phyloP scores from a whole-genome alignment of 2,329 filamentous ascomycete genomes.

The Hypoxylon sp. region DNA sequence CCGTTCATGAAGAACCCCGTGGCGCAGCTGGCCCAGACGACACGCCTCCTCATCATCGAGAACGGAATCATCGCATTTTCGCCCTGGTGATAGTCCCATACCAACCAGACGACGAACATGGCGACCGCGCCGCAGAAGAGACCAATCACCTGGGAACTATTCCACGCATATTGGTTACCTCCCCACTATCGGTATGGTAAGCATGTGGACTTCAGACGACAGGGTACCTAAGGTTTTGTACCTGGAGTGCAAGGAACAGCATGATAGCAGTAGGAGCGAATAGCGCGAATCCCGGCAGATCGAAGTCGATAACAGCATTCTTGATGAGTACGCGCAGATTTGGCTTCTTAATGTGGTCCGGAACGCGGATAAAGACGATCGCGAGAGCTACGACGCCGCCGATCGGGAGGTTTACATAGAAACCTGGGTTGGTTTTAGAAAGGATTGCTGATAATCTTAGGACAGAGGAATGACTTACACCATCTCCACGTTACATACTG shows the following conservation, averaged over 20 bases:
- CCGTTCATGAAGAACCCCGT: slow-evolving; percentile 16
- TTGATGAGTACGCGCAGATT: slow-evolving; percentile 9
- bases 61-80: slow-evolving; percentile 60
- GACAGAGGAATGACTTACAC: slow-evolving; percentile 50
- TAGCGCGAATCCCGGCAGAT: slow-evolving; percentile 55
- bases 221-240: not conserved
- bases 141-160: slow-evolving; percentile 53
- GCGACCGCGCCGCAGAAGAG: slow-evolving; percentile 53
- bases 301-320: slow-evolving; percentile 51
- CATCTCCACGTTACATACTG: slow-evolving; percentile 58
- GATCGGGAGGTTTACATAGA: slow-evolving; percentile 60
- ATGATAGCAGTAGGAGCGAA: slow-evolving; percentile 55
- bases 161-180: slow-evolving; percentile 54
- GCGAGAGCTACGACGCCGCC: slow-evolving; percentile 51
- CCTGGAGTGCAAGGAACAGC: slow-evolving; percentile 60
- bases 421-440: slow-evolving; percentile 47
- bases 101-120: slow-evolving; percentile 48
- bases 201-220: not conserved
- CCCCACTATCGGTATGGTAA: slow-evolving; percentile 49
- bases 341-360: slow-evolving; percentile 48
- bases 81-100: slow-evolving; percentile 55
- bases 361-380: slow-evolving; percentile 51
- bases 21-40: slow-evolving; percentile 55
- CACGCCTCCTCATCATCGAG: slow-evolving; percentile 55
- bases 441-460: not conserved